Evolutionary conservation across 2,329 filamentous ascomycete species (phyloP).

Genomic region (Penicillium sp.): DNA sequence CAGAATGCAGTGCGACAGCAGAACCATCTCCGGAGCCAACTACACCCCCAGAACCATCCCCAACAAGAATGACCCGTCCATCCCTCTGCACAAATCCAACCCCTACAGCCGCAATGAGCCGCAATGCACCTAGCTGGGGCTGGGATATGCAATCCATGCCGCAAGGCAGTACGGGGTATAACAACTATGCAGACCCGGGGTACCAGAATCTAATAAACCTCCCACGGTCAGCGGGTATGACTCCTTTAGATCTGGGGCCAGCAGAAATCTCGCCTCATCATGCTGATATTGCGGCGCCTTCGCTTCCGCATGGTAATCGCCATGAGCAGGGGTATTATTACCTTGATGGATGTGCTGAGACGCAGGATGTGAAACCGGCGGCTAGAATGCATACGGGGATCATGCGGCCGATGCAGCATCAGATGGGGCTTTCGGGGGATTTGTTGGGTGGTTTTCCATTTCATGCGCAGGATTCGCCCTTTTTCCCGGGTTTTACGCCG

Average conservation of each 20-base stretch:
- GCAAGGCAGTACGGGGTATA: conserved; percentile 11
- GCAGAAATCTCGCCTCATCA: conserved; percentile 14
- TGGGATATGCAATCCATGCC: conserved; percentile 29
- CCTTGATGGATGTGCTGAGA: conserved; percentile 12
- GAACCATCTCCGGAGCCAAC: conserved; percentile 39
- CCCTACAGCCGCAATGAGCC: conserved; percentile 9
- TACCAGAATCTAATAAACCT: conserved; percentile 23
- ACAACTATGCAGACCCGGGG: conserved; percentile 20
- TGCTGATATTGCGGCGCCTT: conserved; percentile 8
- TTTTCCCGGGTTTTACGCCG: conserved; percentile 20
- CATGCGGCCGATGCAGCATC: conserved; percentile 14
- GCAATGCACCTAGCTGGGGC: conserved; percentile 19
- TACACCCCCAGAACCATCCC: conserved; percentile 34
- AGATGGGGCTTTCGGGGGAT: conserved; percentile 23
- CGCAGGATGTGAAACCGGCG: conserved; percentile 18
- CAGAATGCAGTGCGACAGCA: conserved; percentile 38
- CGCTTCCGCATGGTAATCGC: conserved; percentile 2
- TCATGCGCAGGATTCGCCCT: conserved; percentile 19
- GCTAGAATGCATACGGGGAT: conserved; percentile 14
- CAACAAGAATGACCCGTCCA: conserved; percentile 21
- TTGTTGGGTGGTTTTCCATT: conserved; percentile 28
- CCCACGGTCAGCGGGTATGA: conserved; percentile 16
- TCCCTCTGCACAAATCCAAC: conserved; percentile 15
- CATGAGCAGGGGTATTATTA: conserved; percentile 29
- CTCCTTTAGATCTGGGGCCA: conserved; percentile 12